Evolutionary conservation across 2,329 filamentous ascomycete species (phyloP).

Genomic region (Verticillium nonalfalfae): DNA sequence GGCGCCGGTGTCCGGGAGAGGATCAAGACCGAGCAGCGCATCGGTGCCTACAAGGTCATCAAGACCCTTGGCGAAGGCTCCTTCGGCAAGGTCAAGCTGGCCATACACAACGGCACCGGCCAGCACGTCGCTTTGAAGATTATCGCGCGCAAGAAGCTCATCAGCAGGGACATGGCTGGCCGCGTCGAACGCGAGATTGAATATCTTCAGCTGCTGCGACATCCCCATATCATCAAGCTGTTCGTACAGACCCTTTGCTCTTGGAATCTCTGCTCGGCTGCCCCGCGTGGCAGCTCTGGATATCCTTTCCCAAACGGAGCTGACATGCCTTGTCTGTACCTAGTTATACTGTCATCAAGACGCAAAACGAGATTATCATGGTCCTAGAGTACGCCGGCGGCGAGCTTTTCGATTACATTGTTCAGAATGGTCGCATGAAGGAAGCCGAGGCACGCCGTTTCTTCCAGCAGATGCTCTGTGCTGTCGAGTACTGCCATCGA

Average conservation of each 20-base stretch:
- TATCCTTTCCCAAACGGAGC: background rate
- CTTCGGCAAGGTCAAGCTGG: conserved; percentile 97
- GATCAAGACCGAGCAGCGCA: conserved; percentile 68
- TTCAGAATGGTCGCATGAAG: conserved; percentile 84
- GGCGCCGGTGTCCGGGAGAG: conserved; percentile 29
- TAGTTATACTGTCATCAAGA: conserved; percentile 95
- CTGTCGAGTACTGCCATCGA: conserved; percentile 96
- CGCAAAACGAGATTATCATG: conserved; percentile 93
- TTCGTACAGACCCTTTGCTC: conserved; percentile 36
- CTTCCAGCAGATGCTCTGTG: conserved; percentile 98
- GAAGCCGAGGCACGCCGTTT: conserved; percentile 93
- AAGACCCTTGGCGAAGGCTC: conserved; percentile 92
- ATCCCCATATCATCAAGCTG: conserved; percentile 99
- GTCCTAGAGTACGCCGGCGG: conserved; percentile 95
- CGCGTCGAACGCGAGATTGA: conserved; percentile 97
- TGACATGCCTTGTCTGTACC: background rate
- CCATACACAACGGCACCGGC: conserved; percentile 83
- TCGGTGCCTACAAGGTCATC: conserved; percentile 87
- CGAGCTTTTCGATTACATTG: conserved; percentile 97
- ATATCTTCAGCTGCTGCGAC: conserved; percentile 89
- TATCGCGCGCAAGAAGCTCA: conserved; percentile 90
- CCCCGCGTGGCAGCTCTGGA: background rate
- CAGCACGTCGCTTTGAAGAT: conserved; percentile 98
- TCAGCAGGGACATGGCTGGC: conserved; percentile 96
- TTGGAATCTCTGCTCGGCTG: background rate